Base-by-base conservation (phyloP, 2,329 filamentous ascomycete species). In the Talaromyces funiculosus region DNA sequence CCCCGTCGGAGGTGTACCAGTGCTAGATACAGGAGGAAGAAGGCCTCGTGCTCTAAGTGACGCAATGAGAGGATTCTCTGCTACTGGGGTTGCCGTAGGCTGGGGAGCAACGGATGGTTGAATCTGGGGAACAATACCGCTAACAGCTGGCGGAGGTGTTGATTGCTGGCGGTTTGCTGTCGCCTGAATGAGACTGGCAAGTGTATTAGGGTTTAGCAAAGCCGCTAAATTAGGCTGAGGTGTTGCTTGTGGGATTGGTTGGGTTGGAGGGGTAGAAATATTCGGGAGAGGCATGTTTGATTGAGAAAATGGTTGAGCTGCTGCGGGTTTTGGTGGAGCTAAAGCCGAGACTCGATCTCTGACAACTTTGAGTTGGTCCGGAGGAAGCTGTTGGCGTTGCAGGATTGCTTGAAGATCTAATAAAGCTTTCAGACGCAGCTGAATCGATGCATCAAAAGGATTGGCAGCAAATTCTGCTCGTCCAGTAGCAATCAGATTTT, bases 341-440 rank as follows among this genome's bases (percentile, higher is more conserved):
- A 96, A 83, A 75, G 87, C 86, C 74, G 88, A 86, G 75, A 97
- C 87, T 83, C 94, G 90, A 73, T 88, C 87, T 76, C 88, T 90
- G 76, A 96, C 89, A 73, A 89, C 85, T 76, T 89, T 86, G 72
- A 96, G 83, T 78, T 96, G 90, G 70, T 92, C 87, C 68, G 86
- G 86, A 62, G 88, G 88, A 72, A 96, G 81, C 71, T 87, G 86
- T 75, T 91, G 89, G 67, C 82, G 87, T 73, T 90, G 86, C 71
- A 97, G 80, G 66, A 93, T 84, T 67, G 82, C 86, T 78, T 96
- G 90, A 65, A 97, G 83, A 75, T 94, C 90, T 75, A 92, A 80
- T 67, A 97, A 84, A 64, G 92, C 91, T 77, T 90, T 90, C 71
- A 96, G 80, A 77, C 89, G 90, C 71, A 85, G 87, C 73, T 90